These are phyloP conservation scores for Prunus armeniaca DNA, from an alignment of 306 rosid genomes.

Conservation along the genomic window DNA sequence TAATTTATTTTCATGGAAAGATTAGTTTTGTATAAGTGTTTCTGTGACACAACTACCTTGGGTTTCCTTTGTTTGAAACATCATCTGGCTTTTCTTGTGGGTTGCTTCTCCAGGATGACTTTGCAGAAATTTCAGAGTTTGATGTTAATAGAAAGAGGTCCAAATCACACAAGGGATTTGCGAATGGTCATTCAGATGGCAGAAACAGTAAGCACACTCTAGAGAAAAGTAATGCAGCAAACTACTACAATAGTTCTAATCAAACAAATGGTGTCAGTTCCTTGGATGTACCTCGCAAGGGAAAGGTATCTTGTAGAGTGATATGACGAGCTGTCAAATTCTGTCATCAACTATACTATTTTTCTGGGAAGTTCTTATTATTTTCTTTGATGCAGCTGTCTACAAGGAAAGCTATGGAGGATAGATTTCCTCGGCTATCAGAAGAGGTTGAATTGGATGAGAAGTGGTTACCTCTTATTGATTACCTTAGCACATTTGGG, in stretches of 20 bases:
- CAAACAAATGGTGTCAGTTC: constrained; percentile 35
- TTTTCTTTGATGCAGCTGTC: constrained; percentile 40
- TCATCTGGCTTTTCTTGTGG: constrained; percentile 2
- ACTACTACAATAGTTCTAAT: background rate
- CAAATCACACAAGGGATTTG: constrained; percentile 28
- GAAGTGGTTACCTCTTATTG: constrained; percentile 90
- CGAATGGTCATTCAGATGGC: constrained; percentile 12
- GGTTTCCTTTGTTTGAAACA: background rate
- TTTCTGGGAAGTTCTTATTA: constrained; percentile 1
- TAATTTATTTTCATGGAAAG: background rate
- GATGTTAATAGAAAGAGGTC: constrained; percentile 45
- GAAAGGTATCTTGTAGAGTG: constrained; percentile 50
- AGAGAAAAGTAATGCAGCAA: constrained; percentile 6
- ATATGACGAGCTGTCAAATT: constrained; percentile 14
- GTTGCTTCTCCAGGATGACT: constrained; percentile 56
- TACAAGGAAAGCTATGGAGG: constrained; percentile 43
- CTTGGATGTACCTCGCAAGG: constrained; percentile 29
- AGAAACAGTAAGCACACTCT: constrained; percentile 11
- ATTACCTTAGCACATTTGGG: constrained; percentile 83
- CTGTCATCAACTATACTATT: constrained; percentile 20
- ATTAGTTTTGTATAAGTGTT: background rate
- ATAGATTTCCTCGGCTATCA: constrained; percentile 60
- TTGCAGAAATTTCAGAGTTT: constrained; percentile 52
- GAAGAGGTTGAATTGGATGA: constrained; percentile 71
- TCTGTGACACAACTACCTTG: background rate